Conservation (phyloP, 441 rosid genomes). For the Pelargonium exstipulatum region DNA sequence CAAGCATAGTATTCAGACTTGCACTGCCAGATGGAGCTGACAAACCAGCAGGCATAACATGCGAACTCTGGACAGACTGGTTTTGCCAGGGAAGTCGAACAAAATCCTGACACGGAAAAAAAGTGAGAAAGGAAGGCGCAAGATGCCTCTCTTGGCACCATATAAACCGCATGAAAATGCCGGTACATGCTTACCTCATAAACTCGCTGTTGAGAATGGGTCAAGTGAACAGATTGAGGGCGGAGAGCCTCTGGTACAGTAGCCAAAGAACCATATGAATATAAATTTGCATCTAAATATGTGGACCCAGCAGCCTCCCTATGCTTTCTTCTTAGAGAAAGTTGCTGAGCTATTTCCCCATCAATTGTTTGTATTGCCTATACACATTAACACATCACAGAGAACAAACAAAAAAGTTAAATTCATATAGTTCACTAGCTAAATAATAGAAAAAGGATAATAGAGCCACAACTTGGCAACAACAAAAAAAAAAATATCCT, state of each 20-base stretch:
- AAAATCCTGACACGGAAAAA: slow-evolving; percentile 59
- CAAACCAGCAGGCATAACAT: slow-evolving; percentile 47
- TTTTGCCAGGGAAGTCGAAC: slow-evolving; percentile 97
- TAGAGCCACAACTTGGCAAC: background rate
- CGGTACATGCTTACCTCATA: slow-evolving; percentile 60
- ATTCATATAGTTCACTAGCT: background rate
- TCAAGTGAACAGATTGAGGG: slow-evolving; percentile 88
- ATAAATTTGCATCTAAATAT: slow-evolving; percentile 68
- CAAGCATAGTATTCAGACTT: slow-evolving; percentile 44
- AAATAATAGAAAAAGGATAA: background rate
- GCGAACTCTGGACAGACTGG: slow-evolving; percentile 71
- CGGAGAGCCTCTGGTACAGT: slow-evolving; percentile 87
- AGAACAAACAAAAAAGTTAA: background rate
- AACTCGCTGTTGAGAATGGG: slow-evolving; percentile 90
- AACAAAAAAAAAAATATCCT: background rate
- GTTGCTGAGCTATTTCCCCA: slow-evolving; percentile 80
- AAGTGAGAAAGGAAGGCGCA: background rate
- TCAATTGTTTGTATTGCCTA: slow-evolving; percentile 93
- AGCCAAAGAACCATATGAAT: slow-evolving; percentile 69
- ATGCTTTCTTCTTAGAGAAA: slow-evolving; percentile 74
- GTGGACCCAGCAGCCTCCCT: slow-evolving; percentile 72
- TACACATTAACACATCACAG: background rate
- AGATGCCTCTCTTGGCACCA: slow-evolving; percentile 17
- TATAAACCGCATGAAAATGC: slow-evolving; percentile 17
- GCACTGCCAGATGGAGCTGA: slow-evolving; percentile 49